phyloP scores from a whole-genome alignment of 2,329 filamentous ascomycete genomes.

The Exophiala oligosperma region DNA sequence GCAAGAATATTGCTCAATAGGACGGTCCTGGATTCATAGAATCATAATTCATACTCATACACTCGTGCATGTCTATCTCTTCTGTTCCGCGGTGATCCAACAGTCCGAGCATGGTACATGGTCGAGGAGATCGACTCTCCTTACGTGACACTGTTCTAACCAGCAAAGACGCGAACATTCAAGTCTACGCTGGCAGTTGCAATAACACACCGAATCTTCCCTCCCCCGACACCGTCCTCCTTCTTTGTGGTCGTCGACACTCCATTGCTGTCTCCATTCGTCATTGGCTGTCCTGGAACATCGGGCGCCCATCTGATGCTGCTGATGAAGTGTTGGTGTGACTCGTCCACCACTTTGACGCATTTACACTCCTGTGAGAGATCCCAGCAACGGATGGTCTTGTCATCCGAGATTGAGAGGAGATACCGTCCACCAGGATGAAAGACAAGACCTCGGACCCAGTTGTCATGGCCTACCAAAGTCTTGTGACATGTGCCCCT shows the following conservation, averaged over 20 bases:
- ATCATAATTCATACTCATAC: slow-evolving; percentile 26
- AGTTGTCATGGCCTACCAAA: slow-evolving; percentile 87
- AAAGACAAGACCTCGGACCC: slow-evolving; percentile 83
- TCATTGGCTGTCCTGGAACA: slow-evolving; percentile 38
- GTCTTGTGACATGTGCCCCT: slow-evolving; percentile 83
- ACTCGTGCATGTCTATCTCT: slow-evolving; percentile 9
- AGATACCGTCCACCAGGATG: slow-evolving; percentile 92
- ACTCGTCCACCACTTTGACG: slow-evolving; percentile 75
- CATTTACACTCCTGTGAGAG: slow-evolving; percentile 85
- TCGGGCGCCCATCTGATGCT: slow-evolving; percentile 86
- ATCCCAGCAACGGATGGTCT: slow-evolving; percentile 92
- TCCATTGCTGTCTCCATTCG: slow-evolving; percentile 20
- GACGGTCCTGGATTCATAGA: slow-evolving; percentile 5
- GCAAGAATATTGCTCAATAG: background rate
- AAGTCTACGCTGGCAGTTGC: slow-evolving; percentile 84
- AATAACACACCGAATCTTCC: slow-evolving; percentile 78
- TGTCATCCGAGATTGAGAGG: slow-evolving; percentile 83
- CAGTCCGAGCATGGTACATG: background rate
- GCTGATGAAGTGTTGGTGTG: slow-evolving; percentile 81
- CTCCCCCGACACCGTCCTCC: slow-evolving; percentile 51
- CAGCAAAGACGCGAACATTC: slow-evolving; percentile 75
- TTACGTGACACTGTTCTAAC: slow-evolving; percentile 11
- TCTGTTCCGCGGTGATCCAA: slow-evolving; percentile 19
- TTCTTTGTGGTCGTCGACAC: slow-evolving; percentile 49
- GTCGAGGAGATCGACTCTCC: slow-evolving; percentile 1